Evolutionary conservation across 495 filamentous ascomycete genomes (phyloP), one percentile per base, ranked within the genome.

Genomic region (Penicillium coffeae): DNA sequence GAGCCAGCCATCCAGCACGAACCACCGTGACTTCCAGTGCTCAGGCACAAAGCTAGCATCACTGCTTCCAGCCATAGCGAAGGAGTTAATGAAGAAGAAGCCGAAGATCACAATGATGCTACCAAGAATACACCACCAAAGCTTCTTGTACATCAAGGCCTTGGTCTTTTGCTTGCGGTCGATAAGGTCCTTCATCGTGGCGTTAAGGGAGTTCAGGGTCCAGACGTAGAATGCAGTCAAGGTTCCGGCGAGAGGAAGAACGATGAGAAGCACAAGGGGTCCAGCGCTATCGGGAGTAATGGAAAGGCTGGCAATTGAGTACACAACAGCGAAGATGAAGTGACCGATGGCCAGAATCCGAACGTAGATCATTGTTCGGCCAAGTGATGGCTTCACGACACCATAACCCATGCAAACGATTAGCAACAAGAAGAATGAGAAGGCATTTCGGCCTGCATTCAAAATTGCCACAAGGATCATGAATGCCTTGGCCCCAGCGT

Each of bases 351-450:
- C 94, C 6, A 98, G 78, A 56, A 85, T 84, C n/a, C 93, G 85
- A 42, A 96, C 90, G 56, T 88, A 92, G 51, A 90, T 80, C 93
- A 99, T 99, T 2, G 90, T 89, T 52, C 85, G 83, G 45, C 93
- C 93, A 3, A 99, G 76, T n/a, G 83, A 88, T 5, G 85, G 92
- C 66, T 96, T 96, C 50, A 97, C 93, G 18, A 99, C 93, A 59
- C 93, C 93, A 55, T 99, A 99, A 38, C 93, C 93, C 93, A 99
- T 97, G 67, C 93, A 99, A 19, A 97, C 93, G 48, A 99, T 99
- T 21, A 99, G 84, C 1, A 99, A 84, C 21, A 99, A 79, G 75
- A 99, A 97, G 76, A 99, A 99, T 18, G 91, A 96, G 66, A 99
- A 96, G 0, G 91, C 94, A 63, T 97, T 99, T 47, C 93, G 82